Evolutionary conservation across 1,139 yeast genomes (phyloP).

Genomic region (Geotrichum aggregatum): DNA sequence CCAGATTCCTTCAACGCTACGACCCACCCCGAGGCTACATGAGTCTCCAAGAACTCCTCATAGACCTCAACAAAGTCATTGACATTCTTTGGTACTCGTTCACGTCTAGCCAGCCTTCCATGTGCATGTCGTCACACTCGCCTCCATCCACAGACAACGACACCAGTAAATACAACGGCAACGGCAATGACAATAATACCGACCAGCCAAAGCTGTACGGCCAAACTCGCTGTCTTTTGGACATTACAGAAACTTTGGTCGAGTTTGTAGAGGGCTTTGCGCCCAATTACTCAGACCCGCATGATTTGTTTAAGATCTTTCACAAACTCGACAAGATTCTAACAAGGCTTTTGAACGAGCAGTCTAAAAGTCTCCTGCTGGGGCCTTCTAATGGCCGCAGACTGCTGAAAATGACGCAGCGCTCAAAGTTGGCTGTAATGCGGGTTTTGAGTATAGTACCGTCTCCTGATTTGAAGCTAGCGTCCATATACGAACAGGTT

Average conservation of each 20-base stretch:
- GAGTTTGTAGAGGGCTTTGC: conserved; percentile 43
- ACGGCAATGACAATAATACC: too few relatives aligned
- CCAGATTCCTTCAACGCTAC: conserved; percentile 21
- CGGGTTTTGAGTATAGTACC: not conserved
- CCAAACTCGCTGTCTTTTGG: conserved; percentile 57
- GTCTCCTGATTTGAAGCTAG: conserved; percentile 26
- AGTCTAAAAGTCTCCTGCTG: conserved; percentile 3
- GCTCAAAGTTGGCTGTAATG: conserved; percentile 1
- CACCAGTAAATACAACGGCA: too few relatives aligned
- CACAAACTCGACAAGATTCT: conserved; percentile 29
- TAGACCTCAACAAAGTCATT: conserved; percentile 47
- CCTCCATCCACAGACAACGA: not conserved
- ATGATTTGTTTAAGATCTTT: conserved; percentile 15
- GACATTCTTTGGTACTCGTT: conserved; percentile 57
- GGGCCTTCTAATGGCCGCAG: not conserved
- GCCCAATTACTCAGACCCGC: not conserved
- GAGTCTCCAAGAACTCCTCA: conserved; percentile 44
- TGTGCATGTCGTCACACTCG: not conserved
- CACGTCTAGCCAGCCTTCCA: conserved; percentile 29
- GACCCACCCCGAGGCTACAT: conserved; percentile 35
- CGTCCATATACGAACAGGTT: not conserved
- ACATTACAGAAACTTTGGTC: conserved; percentile 61
- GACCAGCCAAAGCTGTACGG: conserved; percentile 43
- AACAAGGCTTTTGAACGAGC: conserved; percentile 22
- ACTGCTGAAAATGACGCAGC: conserved; percentile 14